These are phyloP conservation scores for Cucurbita ficifolia DNA, from an alignment of 306 rosid genomes.

Conservation along the genomic window DNA sequence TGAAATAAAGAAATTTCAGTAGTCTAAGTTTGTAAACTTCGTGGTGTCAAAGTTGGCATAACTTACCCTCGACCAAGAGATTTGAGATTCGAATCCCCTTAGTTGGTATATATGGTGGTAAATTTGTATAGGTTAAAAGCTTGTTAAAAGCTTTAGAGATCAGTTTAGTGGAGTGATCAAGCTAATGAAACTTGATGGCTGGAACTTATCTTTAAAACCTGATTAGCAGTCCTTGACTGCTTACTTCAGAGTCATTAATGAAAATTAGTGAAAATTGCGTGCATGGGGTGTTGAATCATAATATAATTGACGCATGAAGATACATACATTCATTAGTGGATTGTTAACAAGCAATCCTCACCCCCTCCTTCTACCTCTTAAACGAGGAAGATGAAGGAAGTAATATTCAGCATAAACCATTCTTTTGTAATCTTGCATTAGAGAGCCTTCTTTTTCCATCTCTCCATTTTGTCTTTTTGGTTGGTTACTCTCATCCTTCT, in stretches of 20 bases:
- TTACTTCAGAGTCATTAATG: not conserved
- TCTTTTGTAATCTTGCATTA: not conserved
- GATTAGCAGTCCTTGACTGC: not conserved
- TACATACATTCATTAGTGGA: not conserved
- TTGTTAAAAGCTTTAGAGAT: not conserved
- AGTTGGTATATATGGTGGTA: not conserved
- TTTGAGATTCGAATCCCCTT: not conserved
- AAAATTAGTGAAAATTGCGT: not conserved
- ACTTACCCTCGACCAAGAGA: too few species aligned
- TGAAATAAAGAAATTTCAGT: not conserved
- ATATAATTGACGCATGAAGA: not conserved
- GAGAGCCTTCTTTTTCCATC: not conserved
- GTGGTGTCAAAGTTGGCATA: not conserved
- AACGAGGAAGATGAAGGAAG: too few species aligned
- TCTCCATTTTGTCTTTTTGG: not conserved
- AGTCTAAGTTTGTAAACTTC: not conserved
- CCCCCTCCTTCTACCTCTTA: not conserved
- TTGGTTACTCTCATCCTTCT: not conserved
- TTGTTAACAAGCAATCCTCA: not conserved
- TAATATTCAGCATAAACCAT: not conserved
- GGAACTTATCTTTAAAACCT: not conserved
- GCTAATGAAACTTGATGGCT: not conserved
- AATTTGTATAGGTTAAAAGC: not conserved
- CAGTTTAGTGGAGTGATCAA: not conserved
- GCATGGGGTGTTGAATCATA: not conserved